Base-by-base conservation (phyloP, 768 basidiomycete species). In the Exidia glandulosa region DNA sequence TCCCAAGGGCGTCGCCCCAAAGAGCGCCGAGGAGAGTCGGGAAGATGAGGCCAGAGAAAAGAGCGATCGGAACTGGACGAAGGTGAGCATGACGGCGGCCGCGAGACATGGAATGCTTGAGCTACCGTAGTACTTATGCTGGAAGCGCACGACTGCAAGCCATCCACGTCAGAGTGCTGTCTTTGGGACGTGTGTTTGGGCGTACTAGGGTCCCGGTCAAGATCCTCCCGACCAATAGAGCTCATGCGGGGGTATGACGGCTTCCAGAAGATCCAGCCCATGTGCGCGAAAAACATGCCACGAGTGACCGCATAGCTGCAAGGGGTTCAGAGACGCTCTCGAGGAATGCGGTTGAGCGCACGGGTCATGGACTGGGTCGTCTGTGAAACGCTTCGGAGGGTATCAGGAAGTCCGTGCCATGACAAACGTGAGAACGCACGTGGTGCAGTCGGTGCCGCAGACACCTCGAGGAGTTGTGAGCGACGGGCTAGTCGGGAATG, bases 231-330 rank as follows among this genome's bases (percentile, higher is more conserved):
- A 60, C 90, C 87, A 32, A 91, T 80, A 9, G 82, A 68, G 41
- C 77, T 74, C 74, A 90, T 73, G 25, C 81, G 75, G 31, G 78
- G 74, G 66, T 90, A 90, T 1, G 66, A 78, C 1, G 87, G 82
- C 69, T 88, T 88, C 74, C 76, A 83, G 69, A 91, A 90, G 65
- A 90, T 90, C 89, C 90, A 92, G 1, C 89, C 90, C 76, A 90
- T 81, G 64, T 90, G 89, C 5, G 87, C 86, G 67, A 81, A 89
- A 57, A 86, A 77, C 2, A 92, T 70, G 0, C 90, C 89, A 30
- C 78, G 76, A 0, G 86, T 86, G 0, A 88, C 90, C 19, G 85
- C 77, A 67, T 92, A 92, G 3, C 85, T 86, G 58, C 1, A 23
- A 9, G 9, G 29, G 29, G 29, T 59, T 13, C 56, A 14, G 61